Conservation (phyloP, 306 rosid species). For the Trifolium dubium region DNA sequence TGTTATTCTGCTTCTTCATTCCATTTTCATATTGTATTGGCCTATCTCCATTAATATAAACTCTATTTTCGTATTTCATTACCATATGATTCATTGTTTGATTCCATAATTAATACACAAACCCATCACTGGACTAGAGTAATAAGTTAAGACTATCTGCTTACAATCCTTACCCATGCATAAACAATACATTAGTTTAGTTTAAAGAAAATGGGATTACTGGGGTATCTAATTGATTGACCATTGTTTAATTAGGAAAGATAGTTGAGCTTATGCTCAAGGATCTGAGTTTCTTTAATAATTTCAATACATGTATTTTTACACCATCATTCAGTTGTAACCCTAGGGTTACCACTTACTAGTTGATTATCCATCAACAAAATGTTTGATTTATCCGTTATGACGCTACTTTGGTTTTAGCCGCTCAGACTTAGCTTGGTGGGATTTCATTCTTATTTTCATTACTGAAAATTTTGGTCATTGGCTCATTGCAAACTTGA, state of each 20-base stretch:
- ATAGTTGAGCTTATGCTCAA: not conserved
- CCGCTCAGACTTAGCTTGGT: not conserved
- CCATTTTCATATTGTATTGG: too few species aligned
- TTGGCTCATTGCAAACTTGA: not conserved
- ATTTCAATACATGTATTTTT: constrained; percentile 10
- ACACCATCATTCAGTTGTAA: constrained; percentile 23
- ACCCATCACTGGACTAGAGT: not conserved
- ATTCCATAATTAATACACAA: too few species aligned
- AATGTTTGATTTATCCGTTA: not conserved
- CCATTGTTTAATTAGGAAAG: not conserved
- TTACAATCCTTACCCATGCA: constrained; percentile 2
- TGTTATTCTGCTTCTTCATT: too few species aligned
- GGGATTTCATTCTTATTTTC: not conserved
- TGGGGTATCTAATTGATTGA: not conserved
- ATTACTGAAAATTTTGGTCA: not conserved
- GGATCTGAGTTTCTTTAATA: not conserved
- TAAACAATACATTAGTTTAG: constrained; percentile 5
- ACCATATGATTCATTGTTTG: too few species aligned
- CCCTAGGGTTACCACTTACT: not conserved
- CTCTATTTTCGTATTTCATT: too few species aligned
- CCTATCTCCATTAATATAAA: too few species aligned
- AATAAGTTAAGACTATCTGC: not conserved
- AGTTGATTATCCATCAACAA: constrained; percentile 20
- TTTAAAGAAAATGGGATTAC: not conserved
- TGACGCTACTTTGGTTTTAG: not conserved